Conservation (phyloP, 768 basidiomycete species). For the Porpolomopsis calyptriformis region DNA sequence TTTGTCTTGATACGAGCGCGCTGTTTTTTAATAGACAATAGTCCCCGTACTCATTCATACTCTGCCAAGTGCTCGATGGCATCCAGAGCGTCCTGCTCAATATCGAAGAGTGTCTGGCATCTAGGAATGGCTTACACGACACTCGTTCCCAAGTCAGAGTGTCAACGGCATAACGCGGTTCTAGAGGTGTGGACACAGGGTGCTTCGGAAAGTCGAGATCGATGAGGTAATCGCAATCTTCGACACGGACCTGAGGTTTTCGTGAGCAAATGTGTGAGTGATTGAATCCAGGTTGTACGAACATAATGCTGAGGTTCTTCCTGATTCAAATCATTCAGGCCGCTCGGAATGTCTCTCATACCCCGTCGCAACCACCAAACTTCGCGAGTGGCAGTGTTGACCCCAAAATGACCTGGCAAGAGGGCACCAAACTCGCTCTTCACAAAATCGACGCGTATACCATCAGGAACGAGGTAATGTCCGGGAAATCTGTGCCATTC, state of each 20-base stretch:
- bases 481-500: constrained; percentile 97
- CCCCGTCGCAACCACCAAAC: constrained; percentile 49
- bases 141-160: constrained; percentile 68
- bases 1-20: constrained; percentile 27
- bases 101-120: constrained; percentile 60
- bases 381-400: constrained; percentile 18
- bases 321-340: constrained; percentile 80
- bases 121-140: constrained; percentile 75
- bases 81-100: constrained; percentile 74
- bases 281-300: constrained; percentile 12
- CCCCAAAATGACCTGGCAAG: constrained; percentile 73
- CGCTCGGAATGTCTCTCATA: constrained; percentile 48
- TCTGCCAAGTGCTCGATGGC: constrained; percentile 61
- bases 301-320: constrained; percentile 77
- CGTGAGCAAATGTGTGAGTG: constrained; percentile 1
- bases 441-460: constrained; percentile 75
- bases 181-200: constrained; percentile 41
- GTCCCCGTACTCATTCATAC: constrained; percentile 71
- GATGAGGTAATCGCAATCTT: constrained; percentile 80
- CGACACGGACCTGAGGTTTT: constrained; percentile 46
- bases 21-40: constrained; percentile 78
- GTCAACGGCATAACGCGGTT: constrained; percentile 74
- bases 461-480: constrained; percentile 78
- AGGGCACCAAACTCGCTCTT: constrained; percentile 88
- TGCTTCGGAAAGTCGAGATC: constrained; percentile 80